A percentile compares a stretch with the other conserved stretches of the same genome.
Conservation (phyloP, 106 monocot genomes). For the Phalaenopsis equestris region DNA sequence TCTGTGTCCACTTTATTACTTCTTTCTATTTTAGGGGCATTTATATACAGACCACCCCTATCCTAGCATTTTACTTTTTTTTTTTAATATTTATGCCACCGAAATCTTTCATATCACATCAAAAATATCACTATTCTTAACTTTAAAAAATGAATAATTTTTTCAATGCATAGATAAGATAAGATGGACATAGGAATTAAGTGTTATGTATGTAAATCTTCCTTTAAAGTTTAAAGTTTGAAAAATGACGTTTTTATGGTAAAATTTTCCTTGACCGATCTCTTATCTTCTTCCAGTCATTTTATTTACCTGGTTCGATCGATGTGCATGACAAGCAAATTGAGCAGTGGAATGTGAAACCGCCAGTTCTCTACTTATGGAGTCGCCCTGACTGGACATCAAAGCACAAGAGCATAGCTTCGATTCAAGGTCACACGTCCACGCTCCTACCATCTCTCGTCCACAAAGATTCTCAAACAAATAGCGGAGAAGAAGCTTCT, state of each 20-base stretch:
- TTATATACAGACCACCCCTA: no score
- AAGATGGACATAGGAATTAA: no score
- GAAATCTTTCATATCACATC: no score
- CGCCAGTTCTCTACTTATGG: constrained; percentile 77
- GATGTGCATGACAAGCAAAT: constrained; percentile 75
- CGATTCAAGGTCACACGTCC: constrained; percentile 34
- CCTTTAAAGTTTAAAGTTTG: neutral
- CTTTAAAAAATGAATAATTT: no score
- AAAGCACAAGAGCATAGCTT: constrained; percentile 56
- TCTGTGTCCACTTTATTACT: neutral
- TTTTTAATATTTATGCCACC: no score
- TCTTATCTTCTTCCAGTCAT: constrained; percentile 35
- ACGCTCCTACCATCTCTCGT: neutral
- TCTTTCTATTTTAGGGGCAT: neutral
- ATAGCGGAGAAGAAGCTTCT: neutral
- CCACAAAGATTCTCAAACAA: neutral
- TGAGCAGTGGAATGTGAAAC: constrained; percentile 80
- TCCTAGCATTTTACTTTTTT: no score
- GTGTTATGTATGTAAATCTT: no score
- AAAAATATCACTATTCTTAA: no score
- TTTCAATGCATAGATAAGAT: no score
- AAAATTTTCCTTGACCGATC: neutral
- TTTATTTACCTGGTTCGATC: constrained; percentile 88
- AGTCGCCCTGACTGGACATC: constrained; percentile 66
- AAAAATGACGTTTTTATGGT: neutral